Percentiles rank a stretch among this genome's conserved stretches.
phyloP scores from a whole-genome alignment of 1,139 yeast species.

The Pichia sp. region DNA sequence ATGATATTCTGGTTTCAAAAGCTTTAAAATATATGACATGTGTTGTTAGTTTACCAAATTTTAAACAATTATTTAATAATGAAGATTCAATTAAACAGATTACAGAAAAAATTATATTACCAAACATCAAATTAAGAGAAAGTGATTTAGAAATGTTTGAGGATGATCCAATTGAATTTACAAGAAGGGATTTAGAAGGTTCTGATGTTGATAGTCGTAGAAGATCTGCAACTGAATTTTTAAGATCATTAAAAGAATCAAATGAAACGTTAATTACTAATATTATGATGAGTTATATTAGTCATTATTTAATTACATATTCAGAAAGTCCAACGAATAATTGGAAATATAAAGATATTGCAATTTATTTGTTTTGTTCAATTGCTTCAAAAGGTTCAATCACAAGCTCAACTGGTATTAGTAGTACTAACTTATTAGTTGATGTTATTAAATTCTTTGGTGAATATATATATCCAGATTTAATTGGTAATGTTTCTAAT shows the following conservation, averaged over 20 bases:
- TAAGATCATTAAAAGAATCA: slow-evolving; percentile 78
- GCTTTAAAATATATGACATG: slow-evolving; percentile 78
- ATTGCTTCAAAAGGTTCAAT: slow-evolving; percentile 87
- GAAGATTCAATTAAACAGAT: slow-evolving; percentile 70
- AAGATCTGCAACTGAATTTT: slow-evolving; percentile 83
- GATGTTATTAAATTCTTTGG: slow-evolving; percentile 86
- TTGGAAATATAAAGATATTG: slow-evolving; percentile 87
- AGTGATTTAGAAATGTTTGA: slow-evolving; percentile 90
- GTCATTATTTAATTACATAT: slow-evolving; percentile 53
- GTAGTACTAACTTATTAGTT: slow-evolving; percentile 74
- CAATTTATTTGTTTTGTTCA: slow-evolving; percentile 79
- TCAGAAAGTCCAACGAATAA: slow-evolving; percentile 32
- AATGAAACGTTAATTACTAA: slow-evolving; percentile 70
- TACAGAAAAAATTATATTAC: slow-evolving; percentile 77
- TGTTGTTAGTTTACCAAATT: slow-evolving; percentile 64
- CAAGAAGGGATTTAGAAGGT: slow-evolving; percentile 90
- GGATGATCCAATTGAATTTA: slow-evolving; percentile 93
- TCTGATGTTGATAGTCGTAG: slow-evolving; percentile 91
- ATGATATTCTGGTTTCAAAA: slow-evolving; percentile 78
- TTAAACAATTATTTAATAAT: slow-evolving; percentile 57
- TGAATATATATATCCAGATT: slow-evolving; percentile 74
- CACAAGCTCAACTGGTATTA: slow-evolving; percentile 73
- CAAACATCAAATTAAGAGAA: slow-evolving; percentile 79
- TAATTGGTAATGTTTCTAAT: slow-evolving; percentile 47
- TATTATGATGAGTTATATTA: slow-evolving; percentile 72